Evolutionary conservation across 495 filamentous ascomycete species (phyloP), one percentile per base, ranked within the genome.

Genomic region (Cryomyces antarcticus): DNA sequence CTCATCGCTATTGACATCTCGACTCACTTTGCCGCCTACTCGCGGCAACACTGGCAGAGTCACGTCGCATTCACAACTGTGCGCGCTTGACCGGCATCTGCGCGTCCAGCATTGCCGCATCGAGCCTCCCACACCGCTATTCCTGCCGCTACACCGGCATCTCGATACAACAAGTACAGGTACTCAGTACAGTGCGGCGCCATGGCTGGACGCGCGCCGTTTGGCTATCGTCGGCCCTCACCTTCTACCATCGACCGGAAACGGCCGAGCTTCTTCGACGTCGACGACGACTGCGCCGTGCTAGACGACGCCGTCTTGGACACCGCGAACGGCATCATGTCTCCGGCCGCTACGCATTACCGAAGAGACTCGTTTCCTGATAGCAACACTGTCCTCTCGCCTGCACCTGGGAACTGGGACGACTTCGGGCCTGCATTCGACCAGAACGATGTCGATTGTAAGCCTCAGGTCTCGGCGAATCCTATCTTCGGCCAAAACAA

Each of bases 401-500:
- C 49, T 7, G 41, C 35, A 7, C 43, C 41, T 6, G 46, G 49
- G 4, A 42, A n/a, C 28, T 60, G 57, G 57, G 55, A 60, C 34
- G 55, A 56, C 17, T 24, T 24, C 17, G 2, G 17, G 17, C 17
- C 17, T 24, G 17, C 17, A 41, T 57, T 52, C 38, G 49, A 51
- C 7, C 33, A 33, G 5, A 28, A 13, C 31, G 49, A 55, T 35
- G 34, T 53, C n/a, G 57, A 60, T 24, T 41, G 53, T n/a, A 49
- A 45, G 1, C 41, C 46, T 35, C 37, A 41, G 41, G 49, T 46
- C 41, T 52, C 41, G 10, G 28, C 36, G 6, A 39, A 45, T 38
- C 39, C 31, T 3, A 45, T 58, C 45, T 56, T 27, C 1, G 39
- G 62, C 46, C 62, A 68, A 42, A 62, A 56, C 51, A 65, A 69